Percentiles rank a stretch among this genome's conserved stretches.
Evolutionary conservation across 164 flowering plant genomes (phyloP).

Genomic region (Warburgia ugandensis): DNA sequence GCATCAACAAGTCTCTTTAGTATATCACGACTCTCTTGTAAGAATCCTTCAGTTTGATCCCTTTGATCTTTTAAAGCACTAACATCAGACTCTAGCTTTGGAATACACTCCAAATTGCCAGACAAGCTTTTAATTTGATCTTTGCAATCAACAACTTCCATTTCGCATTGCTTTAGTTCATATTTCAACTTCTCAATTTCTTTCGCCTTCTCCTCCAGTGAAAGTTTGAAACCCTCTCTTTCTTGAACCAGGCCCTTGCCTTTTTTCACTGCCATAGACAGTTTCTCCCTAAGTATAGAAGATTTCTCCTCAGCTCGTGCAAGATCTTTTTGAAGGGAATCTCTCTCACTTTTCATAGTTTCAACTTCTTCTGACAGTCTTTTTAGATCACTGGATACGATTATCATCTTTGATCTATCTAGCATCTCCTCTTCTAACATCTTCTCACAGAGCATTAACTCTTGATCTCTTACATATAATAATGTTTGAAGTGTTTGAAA

Average conservation of each 20-base stretch:
- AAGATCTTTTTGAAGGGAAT: conserved; percentile 49
- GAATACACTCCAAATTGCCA: conserved; percentile 38
- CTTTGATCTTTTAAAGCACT: conserved; percentile 37
- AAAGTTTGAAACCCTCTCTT: conserved; percentile 56
- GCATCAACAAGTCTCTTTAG: conserved; percentile 47
- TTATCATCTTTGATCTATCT: conserved; percentile 31
- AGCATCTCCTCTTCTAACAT: conserved; percentile 54
- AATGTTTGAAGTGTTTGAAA: conserved; percentile 45
- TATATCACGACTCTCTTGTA: conserved; percentile 53
- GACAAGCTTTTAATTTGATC: conserved; percentile 43
- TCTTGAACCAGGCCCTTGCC: conserved; percentile 96
- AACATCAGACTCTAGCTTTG: conserved; percentile 54
- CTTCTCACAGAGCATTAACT: conserved; percentile 35
- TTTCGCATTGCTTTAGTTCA: conserved; percentile 49
- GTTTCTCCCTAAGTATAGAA: conserved; percentile 70
- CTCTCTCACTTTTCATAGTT: conserved; percentile 50
- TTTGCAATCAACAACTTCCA: conserved; percentile 33
- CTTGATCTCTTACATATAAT: conserved; percentile 51
- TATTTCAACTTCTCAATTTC: conserved; percentile 68
- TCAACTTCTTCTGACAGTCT: conserved; percentile 33
- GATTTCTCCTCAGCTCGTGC: conserved; percentile 67
- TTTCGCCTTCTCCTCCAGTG: conserved; percentile 53
- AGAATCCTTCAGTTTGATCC: conserved; percentile 55
- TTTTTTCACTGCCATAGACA: conserved; percentile 94
- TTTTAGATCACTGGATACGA: conserved; percentile 34